These are phyloP conservation scores for Paraleonurus japonicus DNA, from an alignment of 257 asterid species.

Conservation along the genomic window DNA sequence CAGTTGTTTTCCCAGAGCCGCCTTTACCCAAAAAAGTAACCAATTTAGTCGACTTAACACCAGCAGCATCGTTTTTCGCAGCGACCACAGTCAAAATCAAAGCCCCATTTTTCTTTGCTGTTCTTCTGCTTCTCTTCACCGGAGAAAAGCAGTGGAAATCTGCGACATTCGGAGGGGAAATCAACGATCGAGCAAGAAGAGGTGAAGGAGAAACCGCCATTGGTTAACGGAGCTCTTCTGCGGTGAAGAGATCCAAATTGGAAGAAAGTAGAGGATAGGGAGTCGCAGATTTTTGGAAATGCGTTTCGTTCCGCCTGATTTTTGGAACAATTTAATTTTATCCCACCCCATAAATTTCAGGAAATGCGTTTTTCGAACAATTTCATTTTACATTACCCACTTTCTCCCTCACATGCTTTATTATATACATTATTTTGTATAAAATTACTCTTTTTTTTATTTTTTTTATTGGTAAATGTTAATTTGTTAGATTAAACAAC, in stretches of 20 bases:
- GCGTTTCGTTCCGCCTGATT: too few relatives aligned
- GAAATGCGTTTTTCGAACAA: constrained; percentile 19
- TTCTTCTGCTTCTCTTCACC: constrained; percentile 20
- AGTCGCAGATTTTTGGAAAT: not conserved
- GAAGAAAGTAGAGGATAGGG: not conserved
- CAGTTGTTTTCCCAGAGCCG: constrained; percentile 91
- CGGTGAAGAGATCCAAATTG: constrained; percentile 9
- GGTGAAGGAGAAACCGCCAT: constrained; percentile 37
- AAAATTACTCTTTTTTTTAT: too few relatives aligned
- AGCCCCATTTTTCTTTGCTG: constrained; percentile 31
- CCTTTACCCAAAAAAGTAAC: constrained; percentile 93
- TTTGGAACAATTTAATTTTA: too few relatives aligned
- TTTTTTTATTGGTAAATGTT: too few relatives aligned
- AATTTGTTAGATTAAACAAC: too few relatives aligned
- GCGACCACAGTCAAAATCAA: constrained; percentile 32
- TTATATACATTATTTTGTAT: too few relatives aligned
- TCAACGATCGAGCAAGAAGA: constrained; percentile 24
- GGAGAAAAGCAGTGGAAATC: constrained; percentile 32
- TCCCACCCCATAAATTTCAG: not conserved
- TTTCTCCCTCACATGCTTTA: too few relatives aligned
- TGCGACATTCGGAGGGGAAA: not conserved
- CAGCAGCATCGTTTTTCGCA: constrained; percentile 30
- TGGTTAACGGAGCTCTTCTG: constrained; percentile 12
- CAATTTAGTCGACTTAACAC: constrained; percentile 55
- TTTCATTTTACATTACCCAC: not conserved